Evolutionary conservation across 176 grass and related monocot genomes (phyloP).

Genomic region (Puccinellia tenuiflora): DNA sequence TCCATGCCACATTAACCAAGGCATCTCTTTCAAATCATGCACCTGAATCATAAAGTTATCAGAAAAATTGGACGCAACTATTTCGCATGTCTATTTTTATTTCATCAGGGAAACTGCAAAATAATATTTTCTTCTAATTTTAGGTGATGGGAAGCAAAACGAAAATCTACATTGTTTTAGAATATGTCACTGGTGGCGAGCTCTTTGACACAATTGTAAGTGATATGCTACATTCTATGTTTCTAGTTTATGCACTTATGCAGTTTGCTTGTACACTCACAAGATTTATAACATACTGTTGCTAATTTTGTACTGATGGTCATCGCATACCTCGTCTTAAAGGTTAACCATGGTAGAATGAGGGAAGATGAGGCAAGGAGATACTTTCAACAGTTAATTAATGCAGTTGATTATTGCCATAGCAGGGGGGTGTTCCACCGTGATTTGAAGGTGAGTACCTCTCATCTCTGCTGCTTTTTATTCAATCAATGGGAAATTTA

Average conservation of each 20-base stretch:
- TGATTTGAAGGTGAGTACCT: conserved; percentile 68
- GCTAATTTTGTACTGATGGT: not conserved
- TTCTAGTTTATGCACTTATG: not conserved
- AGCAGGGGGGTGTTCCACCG: conserved; percentile 97
- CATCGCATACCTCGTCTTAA: conserved; percentile 17
- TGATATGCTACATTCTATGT: not conserved
- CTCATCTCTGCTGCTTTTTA: not conserved
- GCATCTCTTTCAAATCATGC: not conserved
- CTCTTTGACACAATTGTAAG: conserved; percentile 98
- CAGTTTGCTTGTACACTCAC: not conserved
- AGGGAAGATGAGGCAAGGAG: conserved; percentile 93
- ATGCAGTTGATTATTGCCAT: conserved; percentile 98
- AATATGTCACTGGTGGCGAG: conserved; percentile 82
- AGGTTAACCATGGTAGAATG: conserved; percentile 93
- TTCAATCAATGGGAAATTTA: not conserved
- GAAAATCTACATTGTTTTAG: conserved; percentile 88
- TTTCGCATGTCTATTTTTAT: not conserved
- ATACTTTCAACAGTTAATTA: conserved; percentile 96
- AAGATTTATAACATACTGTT: not conserved
- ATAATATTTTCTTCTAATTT: conserved; percentile 1
- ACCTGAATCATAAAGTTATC: not conserved
- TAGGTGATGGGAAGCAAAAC: conserved; percentile 99
- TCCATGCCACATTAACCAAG: not conserved
- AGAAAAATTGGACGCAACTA: not conserved
- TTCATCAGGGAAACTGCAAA: not conserved